phyloP scores from a whole-genome alignment of 306 rosid species.

The Prunus davidiana region DNA sequence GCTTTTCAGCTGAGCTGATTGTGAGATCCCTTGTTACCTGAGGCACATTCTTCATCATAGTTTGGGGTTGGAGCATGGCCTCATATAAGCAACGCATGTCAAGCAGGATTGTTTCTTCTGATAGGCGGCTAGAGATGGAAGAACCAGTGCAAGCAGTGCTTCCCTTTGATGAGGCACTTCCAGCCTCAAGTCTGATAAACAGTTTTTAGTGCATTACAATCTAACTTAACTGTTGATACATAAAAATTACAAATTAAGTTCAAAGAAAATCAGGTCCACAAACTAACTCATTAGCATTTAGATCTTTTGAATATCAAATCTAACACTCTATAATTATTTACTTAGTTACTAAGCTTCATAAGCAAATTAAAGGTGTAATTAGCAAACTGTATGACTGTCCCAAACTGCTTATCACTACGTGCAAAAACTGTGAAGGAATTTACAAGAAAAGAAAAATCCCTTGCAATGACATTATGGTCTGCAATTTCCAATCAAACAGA shows the following conservation, averaged over 20 bases:
- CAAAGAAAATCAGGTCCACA: background rate
- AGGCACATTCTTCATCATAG: constrained; percentile 47
- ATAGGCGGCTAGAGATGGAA: constrained; percentile 41
- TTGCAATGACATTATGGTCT: background rate
- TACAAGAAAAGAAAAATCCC: background rate
- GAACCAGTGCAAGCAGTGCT: constrained; percentile 32
- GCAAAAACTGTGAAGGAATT: background rate
- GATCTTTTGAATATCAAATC: background rate
- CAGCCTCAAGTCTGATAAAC: constrained; percentile 58
- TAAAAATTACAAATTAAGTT: background rate
- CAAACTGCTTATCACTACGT: background rate
- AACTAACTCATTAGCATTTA: background rate
- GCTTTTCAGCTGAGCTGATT: constrained; percentile 62
- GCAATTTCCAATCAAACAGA: background rate
- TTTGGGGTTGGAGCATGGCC: constrained; percentile 72
- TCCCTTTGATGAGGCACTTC: constrained; percentile 29
- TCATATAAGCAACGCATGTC: constrained; percentile 74
- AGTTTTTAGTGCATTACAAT: constrained; percentile 1
- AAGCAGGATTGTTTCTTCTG: constrained; percentile 62
- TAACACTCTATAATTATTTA: background rate
- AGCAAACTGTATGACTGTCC: too few species aligned
- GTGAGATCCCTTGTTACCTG: constrained; percentile 56
- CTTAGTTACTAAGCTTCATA: background rate
- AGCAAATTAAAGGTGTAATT: background rate
- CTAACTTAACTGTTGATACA: constrained; percentile 3